Evolutionary conservation across 2,329 filamentous ascomycete species (phyloP), one percentile per base, ranked within the genome.

Genomic region (Curvularia sp.): DNA sequence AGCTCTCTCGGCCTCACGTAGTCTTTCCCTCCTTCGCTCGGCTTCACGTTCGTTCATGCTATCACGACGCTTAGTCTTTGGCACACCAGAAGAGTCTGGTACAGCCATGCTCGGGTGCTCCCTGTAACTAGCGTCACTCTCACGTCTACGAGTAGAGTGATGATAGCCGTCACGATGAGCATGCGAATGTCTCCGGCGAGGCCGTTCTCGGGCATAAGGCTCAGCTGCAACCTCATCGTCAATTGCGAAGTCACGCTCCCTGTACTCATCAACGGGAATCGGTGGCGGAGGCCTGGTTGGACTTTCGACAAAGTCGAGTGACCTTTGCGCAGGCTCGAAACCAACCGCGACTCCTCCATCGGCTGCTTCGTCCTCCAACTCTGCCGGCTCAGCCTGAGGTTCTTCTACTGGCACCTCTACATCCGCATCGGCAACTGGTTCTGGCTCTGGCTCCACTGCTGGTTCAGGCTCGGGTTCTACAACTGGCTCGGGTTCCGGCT

Each of bases 31-130:
- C 2, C 58, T 64, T 51, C 60, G 64, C 8, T 51, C 54, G 22
- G 53, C 55, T 33, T 77, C 74, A 20, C 68, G 67, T 13, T 74
- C 73, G 3, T 72, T 72, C 35, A 74, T 70, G 52, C 73, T 75
- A 50, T 76, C 73, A 9, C 68, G 67, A 28, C 73, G 67, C 46
- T 71, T 75, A 31, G 60, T 67, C 41, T 64, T 71, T 8, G 65
- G 57, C 22, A 65, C 63, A 13, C 65, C 62, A 30, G 61, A 54
- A 22, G 70, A 30, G 28, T 67, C 63, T 5, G 61, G 53, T 0
- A 41, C 53, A 20, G 66, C 61, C 12, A 71, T 41, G 9, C 49
- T 50, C 9, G 73, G 70, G 35, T 65, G 63, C 52, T 76, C 71
- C 49, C 64, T 69, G 5, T 61, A 65, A 42, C 66, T 71, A 9